Percentiles rank a stretch among this genome's conserved stretches.
phyloP scores from a whole-genome alignment of 441 rosid species.

The Erodium texanum region DNA sequence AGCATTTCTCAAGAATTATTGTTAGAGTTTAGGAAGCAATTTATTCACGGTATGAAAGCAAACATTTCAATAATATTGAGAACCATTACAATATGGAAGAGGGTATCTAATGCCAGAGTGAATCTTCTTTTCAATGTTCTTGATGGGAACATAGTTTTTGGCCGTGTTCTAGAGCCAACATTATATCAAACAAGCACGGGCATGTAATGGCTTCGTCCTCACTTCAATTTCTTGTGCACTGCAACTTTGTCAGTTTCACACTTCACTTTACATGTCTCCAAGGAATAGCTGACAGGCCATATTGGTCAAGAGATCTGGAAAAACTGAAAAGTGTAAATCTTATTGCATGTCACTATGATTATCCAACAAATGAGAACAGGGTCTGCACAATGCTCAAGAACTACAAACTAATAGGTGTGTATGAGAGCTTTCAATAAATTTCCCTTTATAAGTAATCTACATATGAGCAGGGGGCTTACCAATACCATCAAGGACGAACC shows the following conservation, averaged over 20 bases:
- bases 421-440: not conserved
- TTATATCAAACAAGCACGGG: not conserved
- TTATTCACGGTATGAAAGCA: not conserved
- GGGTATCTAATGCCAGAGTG: not conserved
- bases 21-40: not conserved
- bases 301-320: not conserved
- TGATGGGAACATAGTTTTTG: not conserved
- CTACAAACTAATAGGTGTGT: not conserved
- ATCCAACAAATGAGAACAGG: not conserved
- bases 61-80: not conserved
- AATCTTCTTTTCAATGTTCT: not conserved
- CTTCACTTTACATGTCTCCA: not conserved
- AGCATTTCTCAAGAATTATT: not conserved
- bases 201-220: not conserved
- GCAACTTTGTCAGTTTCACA: not conserved
- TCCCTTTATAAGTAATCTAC: no score
- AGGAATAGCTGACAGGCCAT: not conserved
- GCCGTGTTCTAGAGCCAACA: not conserved
- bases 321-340: not conserved
- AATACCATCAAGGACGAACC: constrained; percentile 39
- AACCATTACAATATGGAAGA: not conserved
- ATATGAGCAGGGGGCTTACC: not conserved
- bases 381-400: not conserved
- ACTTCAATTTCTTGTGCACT: not conserved
- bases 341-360: not conserved